Evolutionary conservation across 1,139 yeast species (phyloP), one percentile per base, ranked within the genome.

Genomic region (Sugiyamaella sp.): DNA sequence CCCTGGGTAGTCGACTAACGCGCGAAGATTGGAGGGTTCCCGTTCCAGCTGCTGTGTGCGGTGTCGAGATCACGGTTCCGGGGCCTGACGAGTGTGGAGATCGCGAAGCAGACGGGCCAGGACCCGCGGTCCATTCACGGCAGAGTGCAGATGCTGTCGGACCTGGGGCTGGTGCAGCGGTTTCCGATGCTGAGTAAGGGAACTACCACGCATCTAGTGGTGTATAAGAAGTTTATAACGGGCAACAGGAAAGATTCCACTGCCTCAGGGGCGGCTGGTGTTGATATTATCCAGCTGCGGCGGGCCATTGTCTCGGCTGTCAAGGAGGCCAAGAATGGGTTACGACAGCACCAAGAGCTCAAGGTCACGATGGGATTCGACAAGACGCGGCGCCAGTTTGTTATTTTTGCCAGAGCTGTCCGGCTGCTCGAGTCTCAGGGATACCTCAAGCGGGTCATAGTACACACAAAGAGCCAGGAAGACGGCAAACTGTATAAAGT

Each of bases 301-400:
- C 64, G 65, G 10, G 65, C 70, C 10, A 78, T 88, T 1, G 79
- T 86, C 45, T 76, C 74, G 5, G 76, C 82, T 9, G 76, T 86
- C 12, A 82, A 83, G 59, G 68, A 70, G 1, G 91, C 95, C 0
- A 86, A 88, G 35, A 82, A 85, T 63, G 80, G 83, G 1, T 74
- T 88, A 19, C 77, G 96, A 40, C 85, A 86, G 22, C 77, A 83
- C 44, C 71, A 75, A 22, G 96, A 88, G 68, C 72, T 89, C 58
- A 80, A 81, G 60, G 72, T 78, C 41, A 89, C 87, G 64, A 66
- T 88, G 43, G 81, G 80, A 2, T 76, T 84, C 65, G 81, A 79
- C 54, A 72, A 73, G 46, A 73, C 74, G 3, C 67, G 64, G 25
- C 73, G 80, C 4, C 68, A 77, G 1, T 71, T 78, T 12, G 79